Base-by-base conservation (phyloP, 2,329 filamentous ascomycete species). In the Xylaria sp. region DNA sequence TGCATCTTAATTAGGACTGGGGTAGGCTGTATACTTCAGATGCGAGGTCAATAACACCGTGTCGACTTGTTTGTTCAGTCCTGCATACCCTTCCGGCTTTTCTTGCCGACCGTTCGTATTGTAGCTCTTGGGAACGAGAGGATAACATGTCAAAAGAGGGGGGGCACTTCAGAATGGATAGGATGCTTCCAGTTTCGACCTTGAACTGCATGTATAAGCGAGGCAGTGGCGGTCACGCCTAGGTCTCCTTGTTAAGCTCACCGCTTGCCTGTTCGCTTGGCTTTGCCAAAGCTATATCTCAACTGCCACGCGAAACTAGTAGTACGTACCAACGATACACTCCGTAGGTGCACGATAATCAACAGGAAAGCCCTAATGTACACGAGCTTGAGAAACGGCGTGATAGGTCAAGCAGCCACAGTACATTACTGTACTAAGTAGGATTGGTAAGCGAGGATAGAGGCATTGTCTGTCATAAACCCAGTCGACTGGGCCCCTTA, bases 251-350 rank as follows among this genome's bases (percentile, higher is more conserved):
- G 25, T 45, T 54, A 43, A 17, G 17, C 17, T 45, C 40, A 55
- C 52, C 38, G 52, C 52, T 43, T 23, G 21, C 25, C 45, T n/a
- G 12, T 21, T 58, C 55, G 55, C 55, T 54, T 59, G 47, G n/a
- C 9, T 62, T 59, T 50, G 7, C 60, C 35, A 50, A 45, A 31
- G 28, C 28, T 2, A 60, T 5, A 12, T 37, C 55, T 63, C n/a
- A 43, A 28, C 45, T 55, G 43, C 49, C 55, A 54, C 54, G 47
- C 37, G 55, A 59, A 43, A n/a, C 28, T 19, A 9, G 40, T 33
- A 46, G 35, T 28, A 45, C 40, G 28, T 17, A 37, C 11, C 21
- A 19, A 15, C n/a, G 6, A 7, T 40, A 38, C 11, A 14, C 40
- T 43, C 9, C 1, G n/a, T 33, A 40, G 12, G 12, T 7, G n/a